Conservation (phyloP, 2,329 filamentous ascomycete genomes). For the Diaporthe helianthi region DNA sequence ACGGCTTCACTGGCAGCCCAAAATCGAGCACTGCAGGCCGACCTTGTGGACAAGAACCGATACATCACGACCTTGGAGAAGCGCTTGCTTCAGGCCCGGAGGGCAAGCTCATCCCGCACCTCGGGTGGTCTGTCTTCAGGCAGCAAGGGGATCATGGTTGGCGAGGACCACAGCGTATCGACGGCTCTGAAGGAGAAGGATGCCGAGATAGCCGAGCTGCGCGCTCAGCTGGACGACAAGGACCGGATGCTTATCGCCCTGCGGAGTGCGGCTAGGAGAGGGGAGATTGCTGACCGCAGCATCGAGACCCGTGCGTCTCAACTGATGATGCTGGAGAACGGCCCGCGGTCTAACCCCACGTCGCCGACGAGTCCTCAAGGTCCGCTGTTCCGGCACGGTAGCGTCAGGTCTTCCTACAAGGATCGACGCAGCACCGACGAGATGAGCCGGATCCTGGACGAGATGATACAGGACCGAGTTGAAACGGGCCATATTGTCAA, state of each 20-base stretch:
- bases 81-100: slow-evolving; percentile 84
- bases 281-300: slow-evolving; percentile 75
- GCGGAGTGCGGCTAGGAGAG: slow-evolving; percentile 82
- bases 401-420: slow-evolving; percentile 39
- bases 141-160: slow-evolving; percentile 71
- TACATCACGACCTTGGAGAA: slow-evolving; percentile 96
- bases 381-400: slow-evolving; percentile 34
- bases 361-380: slow-evolving; percentile 41
- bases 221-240: slow-evolving; percentile 89
- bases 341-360: slow-evolving; percentile 33
- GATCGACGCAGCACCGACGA: slow-evolving; percentile 79
- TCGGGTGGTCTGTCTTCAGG: slow-evolving; percentile 73
- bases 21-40: slow-evolving; percentile 90
- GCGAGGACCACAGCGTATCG: slow-evolving; percentile 79
- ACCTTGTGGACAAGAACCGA: slow-evolving; percentile 94
- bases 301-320: slow-evolving; percentile 47
- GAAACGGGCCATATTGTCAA: slow-evolving; percentile 77
- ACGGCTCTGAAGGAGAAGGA: slow-evolving; percentile 86
- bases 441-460: slow-evolving; percentile 91
- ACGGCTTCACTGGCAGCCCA: slow-evolving; percentile 83
- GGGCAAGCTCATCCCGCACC: slow-evolving; percentile 87
- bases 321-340: slow-evolving; percentile 40
- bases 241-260: slow-evolving; percentile 91
- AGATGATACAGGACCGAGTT: slow-evolving; percentile 93
- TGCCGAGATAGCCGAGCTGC: slow-evolving; percentile 88